Evolutionary conservation across 768 basidiomycete species (phyloP).

Genomic region (Hypholoma sublateritium): DNA sequence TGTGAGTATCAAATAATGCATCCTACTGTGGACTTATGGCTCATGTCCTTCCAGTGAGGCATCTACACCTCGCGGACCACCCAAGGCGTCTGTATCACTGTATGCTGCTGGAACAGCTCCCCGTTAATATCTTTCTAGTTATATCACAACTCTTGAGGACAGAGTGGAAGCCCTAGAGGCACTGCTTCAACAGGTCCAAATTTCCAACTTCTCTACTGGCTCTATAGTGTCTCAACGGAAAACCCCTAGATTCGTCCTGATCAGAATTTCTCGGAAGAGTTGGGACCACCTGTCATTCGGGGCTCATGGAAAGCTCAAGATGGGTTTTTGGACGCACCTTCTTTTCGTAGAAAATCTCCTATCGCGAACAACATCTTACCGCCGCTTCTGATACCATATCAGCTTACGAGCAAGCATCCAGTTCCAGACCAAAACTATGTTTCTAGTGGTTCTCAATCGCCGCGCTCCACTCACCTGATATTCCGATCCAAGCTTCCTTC

Average conservation of each 20-base stretch:
- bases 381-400: constrained; percentile 15
- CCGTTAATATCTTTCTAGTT: constrained; percentile 30
- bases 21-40: neutral
- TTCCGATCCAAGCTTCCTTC: constrained; percentile 23
- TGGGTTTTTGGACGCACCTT: constrained; percentile 1
- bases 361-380: constrained; percentile 8
- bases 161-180: constrained; percentile 55
- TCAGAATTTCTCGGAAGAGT: constrained; percentile 56
- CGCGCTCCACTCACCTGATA: constrained; percentile 30
- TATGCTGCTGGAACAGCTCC: neutral
- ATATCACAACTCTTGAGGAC: constrained; percentile 60
- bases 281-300: constrained; percentile 61
- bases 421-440: neutral
- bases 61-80: constrained; percentile 65
- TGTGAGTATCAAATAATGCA: constrained; percentile 37
- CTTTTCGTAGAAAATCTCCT: constrained; percentile 4
- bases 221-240: neutral
- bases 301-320: constrained; percentile 56
- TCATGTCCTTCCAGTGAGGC: constrained; percentile 42
- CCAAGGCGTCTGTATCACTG: constrained; percentile 56
- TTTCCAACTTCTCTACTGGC: neutral
- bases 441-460: constrained; percentile 6
- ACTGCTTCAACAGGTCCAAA: constrained; percentile 47
- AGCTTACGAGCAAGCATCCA: constrained; percentile 7
- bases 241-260: constrained; percentile 56